Base-by-base conservation (phyloP, 73 alveolate species). In the Uronychia binucleata region DNA sequence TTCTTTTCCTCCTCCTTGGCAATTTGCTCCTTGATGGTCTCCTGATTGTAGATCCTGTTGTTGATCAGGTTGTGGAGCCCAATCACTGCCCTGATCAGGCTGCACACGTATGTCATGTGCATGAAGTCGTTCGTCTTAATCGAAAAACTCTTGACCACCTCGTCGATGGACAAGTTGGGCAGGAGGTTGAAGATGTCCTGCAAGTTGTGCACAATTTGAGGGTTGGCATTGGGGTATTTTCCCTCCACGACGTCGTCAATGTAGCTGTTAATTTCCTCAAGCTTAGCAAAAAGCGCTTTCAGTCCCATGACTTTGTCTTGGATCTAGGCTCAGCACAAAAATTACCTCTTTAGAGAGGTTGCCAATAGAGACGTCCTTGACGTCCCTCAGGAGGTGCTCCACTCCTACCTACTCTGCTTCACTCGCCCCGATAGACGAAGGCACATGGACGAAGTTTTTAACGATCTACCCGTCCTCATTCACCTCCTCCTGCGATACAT, bases 361-460 rank as follows among this genome's bases (percentile, higher is more conserved):
- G 29, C 94, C 94, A n/a, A 32, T 32, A 88, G 98, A 93, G 11
- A 96, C 97, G 87, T 97, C 98, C 89, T 97, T 98, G 88, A 98
- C n/a, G n/a, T 98, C 99, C 78, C 99, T 97, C 60, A 98, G 93
- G 78, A 98, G 91, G 88, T 98, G 99, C 93, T 98, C 99, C 32
- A 98, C 99, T 27, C 99, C 99, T 1, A 98, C 99, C 91, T 98
- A 99, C 82, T 98, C 99, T 1, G 99, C 99, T 89, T 98, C 98
- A 30, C 97, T 80, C 27, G 99, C 98, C 81, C 96, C 99, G 33
- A 97, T 96, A 35, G 97, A 67, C 26, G 98, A 87, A 33, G 96
- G 96, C 58, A 97, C 84, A 82, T 97, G 98, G 33, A 93, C 91
- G 92, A 98, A 96, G 77, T 93, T 91, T 85, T 94, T 90, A 82